These are phyloP conservation scores for Trichoderma sp. DNA, from an alignment of 2,329 filamentous ascomycete genomes.

Conservation along the genomic window DNA sequence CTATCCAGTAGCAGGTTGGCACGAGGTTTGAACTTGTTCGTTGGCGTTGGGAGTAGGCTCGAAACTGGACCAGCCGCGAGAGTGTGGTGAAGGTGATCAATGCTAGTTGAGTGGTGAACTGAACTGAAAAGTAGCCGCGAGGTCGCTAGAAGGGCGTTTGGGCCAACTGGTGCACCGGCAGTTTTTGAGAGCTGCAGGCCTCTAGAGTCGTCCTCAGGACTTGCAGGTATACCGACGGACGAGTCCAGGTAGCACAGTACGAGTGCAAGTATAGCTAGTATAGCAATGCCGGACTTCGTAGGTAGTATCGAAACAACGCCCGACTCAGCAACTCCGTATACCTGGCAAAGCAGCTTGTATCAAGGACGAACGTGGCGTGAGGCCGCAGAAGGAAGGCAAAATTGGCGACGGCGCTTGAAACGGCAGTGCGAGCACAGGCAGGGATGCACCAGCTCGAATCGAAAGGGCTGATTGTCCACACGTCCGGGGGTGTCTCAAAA, in stretches of 20 bases:
- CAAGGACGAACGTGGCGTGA: constrained; percentile 7
- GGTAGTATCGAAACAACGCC: background rate
- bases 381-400: constrained; percentile 4
- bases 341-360: background rate
- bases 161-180: constrained; percentile 13
- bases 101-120: background rate
- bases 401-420: constrained; percentile 21
- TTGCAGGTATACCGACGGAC: background rate
- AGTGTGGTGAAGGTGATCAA: background rate
- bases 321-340: background rate
- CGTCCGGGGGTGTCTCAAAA: constrained; percentile 20
- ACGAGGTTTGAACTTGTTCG: background rate
- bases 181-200: constrained; percentile 8
- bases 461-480: constrained; percentile 16
- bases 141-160: constrained; percentile 2
- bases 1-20: constrained; percentile 15
- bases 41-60: background rate
- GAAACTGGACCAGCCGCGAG: background rate
- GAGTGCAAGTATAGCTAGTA: too few relatives aligned
- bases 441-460: constrained; percentile 17
- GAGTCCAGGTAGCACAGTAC: background rate
- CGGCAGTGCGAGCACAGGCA: constrained; percentile 20
- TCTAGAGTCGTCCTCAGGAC: background rate
- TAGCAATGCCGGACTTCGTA: background rate
- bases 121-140: background rate